Conservation (phyloP, 768 basidiomycete genomes). For the Neoboletus subvelutipes region DNA sequence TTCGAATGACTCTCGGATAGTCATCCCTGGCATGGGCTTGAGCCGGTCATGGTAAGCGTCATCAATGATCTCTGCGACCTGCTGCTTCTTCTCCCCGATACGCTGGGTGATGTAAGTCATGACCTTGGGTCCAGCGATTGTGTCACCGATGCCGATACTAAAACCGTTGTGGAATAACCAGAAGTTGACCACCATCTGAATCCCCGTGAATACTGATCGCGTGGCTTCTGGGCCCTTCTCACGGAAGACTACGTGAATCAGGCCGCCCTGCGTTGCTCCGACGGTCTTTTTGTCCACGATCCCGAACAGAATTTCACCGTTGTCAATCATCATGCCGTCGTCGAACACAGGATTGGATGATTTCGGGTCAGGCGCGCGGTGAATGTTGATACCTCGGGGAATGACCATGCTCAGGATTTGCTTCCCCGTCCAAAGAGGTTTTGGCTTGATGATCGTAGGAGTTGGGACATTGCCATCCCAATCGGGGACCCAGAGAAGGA, state of each 20-base stretch:
- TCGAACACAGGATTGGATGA: slow-evolving; percentile 82
- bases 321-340: slow-evolving; percentile 94
- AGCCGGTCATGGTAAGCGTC: slow-evolving; percentile 84
- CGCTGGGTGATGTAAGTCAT: slow-evolving; percentile 85
- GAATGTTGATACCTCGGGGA: slow-evolving; percentile 93
- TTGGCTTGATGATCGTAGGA: slow-evolving; percentile 94
- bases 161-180: slow-evolving; percentile 99
- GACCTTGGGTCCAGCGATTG: slow-evolving; percentile 86
- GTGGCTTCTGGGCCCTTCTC: slow-evolving; percentile 96
- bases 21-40: slow-evolving; percentile 95
- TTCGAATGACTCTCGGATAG: slow-evolving; percentile 98
- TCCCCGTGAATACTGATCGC: slow-evolving; percentile 84
- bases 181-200: slow-evolving; percentile 95
- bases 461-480: slow-evolving; percentile 95
- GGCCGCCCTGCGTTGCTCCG: slow-evolving; percentile 90
- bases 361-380: slow-evolving; percentile 76
- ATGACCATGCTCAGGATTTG: slow-evolving; percentile 91
- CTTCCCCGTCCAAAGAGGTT: slow-evolving; percentile 97
- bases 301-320: slow-evolving; percentile 93
- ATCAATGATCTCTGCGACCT: slow-evolving; percentile 77
- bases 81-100: slow-evolving; percentile 76
- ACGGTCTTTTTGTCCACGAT: slow-evolving; percentile 99
- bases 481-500: slow-evolving; percentile 95
- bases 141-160: slow-evolving; percentile 98
- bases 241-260: slow-evolving; percentile 95